These are phyloP conservation scores for Aspergillus pseudoglaucus DNA, from an alignment of 2,329 filamentous ascomycete species.

Conservation along the genomic window DNA sequence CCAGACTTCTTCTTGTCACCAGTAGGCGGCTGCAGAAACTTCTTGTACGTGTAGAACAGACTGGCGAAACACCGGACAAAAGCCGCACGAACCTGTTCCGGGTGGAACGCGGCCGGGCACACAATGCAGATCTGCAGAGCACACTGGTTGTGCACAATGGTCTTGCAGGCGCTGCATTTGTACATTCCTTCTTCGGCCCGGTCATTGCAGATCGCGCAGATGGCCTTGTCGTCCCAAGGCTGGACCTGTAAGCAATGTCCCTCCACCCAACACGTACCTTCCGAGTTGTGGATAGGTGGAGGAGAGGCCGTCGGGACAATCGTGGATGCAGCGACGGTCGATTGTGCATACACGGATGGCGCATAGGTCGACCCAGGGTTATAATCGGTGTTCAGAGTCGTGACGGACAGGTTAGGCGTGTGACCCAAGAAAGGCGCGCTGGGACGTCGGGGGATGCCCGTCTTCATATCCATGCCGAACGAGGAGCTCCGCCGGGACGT, in stretches of 20 bases:
- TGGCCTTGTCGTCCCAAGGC: slow-evolving; percentile 36
- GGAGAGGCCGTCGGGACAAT: slow-evolving; percentile 41
- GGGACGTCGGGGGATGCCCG: slow-evolving; percentile 48
- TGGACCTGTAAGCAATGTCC: slow-evolving; percentile 44
- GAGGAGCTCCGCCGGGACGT: slow-evolving; percentile 84
- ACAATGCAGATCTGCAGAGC: slow-evolving; percentile 55
- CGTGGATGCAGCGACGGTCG: slow-evolving; percentile 45
- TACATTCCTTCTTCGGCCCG: slow-evolving; percentile 55
- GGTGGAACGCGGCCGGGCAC: slow-evolving; percentile 60
- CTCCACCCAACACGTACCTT: slow-evolving; percentile 41
- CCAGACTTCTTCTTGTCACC: slow-evolving; percentile 58
- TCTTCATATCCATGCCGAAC: slow-evolving; percentile 70
- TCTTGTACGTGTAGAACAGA: slow-evolving; percentile 62
- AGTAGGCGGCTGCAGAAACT: slow-evolving; percentile 53
- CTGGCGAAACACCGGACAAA: slow-evolving; percentile 65
- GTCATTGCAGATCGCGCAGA: slow-evolving; percentile 46
- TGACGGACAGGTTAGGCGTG: slow-evolving; percentile 42
- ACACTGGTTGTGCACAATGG: slow-evolving; percentile 54
- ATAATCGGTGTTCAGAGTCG: slow-evolving; percentile 36
- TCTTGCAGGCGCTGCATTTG: slow-evolving; percentile 43
- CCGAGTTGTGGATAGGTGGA: slow-evolving; percentile 35
- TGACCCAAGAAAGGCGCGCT: slow-evolving; percentile 68
- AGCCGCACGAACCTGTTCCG: slow-evolving; percentile 60
- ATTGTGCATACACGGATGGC: slow-evolving; percentile 45
- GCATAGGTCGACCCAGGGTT: slow-evolving; percentile 40